phyloP scores from a whole-genome alignment of 306 rosid species.

The Rosa chinensis region DNA sequence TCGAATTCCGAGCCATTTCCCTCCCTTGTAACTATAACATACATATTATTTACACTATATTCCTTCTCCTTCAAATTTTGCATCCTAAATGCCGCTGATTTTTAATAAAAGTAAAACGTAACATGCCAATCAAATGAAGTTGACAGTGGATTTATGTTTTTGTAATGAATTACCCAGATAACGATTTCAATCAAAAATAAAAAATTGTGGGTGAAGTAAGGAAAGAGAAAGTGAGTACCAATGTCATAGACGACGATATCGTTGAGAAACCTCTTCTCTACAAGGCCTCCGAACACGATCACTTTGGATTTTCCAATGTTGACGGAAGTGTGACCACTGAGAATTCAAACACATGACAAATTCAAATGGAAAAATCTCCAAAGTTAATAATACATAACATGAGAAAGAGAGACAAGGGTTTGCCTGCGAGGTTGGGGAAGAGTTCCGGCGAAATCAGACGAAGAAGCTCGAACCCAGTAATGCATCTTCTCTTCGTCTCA shows the following conservation, averaged over 20 bases:
- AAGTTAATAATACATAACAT: not conserved
- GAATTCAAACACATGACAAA: constrained; percentile 24
- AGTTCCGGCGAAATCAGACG: constrained; percentile 76
- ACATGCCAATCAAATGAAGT: not conserved
- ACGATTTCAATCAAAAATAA: constrained; percentile 6
- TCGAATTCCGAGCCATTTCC: too few species aligned
- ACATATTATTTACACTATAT: not conserved
- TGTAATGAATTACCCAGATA: constrained; percentile 5
- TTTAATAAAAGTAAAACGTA: not conserved
- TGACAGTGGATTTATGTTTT: not conserved
- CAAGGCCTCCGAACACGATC: constrained; percentile 86
- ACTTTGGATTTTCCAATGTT: constrained; percentile 84
- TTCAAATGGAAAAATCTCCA: not conserved
- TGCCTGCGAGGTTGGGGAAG: constrained; percentile 87
- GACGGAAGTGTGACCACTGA: constrained; percentile 90
- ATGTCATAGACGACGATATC: constrained; percentile 75
- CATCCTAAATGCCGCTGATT: not conserved
- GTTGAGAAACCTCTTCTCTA: constrained; percentile 78
- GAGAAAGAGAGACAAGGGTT: not conserved
- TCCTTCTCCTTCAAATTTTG: not conserved
- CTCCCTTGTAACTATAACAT: not conserved
- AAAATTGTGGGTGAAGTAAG: not conserved
- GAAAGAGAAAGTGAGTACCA: constrained; percentile 29
- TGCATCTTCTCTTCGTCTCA: constrained; percentile 44
- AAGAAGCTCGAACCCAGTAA: constrained; percentile 82